phyloP scores from a whole-genome alignment of 257 asterid genomes.

The Ajuga chamaepitys region DNA sequence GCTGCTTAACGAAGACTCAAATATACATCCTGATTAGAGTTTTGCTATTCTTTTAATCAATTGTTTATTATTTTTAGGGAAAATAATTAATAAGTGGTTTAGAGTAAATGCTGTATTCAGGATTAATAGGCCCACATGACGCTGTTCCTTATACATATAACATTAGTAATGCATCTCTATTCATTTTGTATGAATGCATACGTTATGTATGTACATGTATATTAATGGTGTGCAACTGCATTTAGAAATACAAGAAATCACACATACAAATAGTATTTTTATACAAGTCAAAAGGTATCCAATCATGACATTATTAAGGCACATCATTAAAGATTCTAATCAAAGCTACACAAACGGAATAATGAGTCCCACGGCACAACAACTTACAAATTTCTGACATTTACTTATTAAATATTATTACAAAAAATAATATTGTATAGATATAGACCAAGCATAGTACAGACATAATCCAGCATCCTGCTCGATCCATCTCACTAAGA shows the following conservation, averaged over 20 bases:
- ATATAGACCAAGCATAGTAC: slow-evolving; percentile 18
- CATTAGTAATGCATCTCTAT: too few relatives aligned
- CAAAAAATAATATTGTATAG: slow-evolving; percentile 5
- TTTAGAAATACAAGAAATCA: not conserved
- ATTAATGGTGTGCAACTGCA: too few relatives aligned
- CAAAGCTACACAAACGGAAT: slow-evolving; percentile 10
- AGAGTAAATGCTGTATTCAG: slow-evolving; percentile 5
- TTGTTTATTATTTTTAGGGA: too few relatives aligned
- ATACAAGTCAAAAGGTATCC: slow-evolving; percentile 23
- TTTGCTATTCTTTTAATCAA: too few relatives aligned
- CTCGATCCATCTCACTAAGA: slow-evolving; percentile 51
- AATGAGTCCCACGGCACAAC: slow-evolving; percentile 9
- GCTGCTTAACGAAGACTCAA: too few relatives aligned
- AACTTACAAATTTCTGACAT: slow-evolving; percentile 8
- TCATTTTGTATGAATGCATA: too few relatives aligned
- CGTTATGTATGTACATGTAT: not conserved
- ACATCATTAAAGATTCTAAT: slow-evolving; percentile 17
- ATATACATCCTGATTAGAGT: too few relatives aligned
- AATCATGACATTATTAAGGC: slow-evolving; percentile 18
- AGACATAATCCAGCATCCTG: slow-evolving; percentile 42
- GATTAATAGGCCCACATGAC: slow-evolving; percentile 23
- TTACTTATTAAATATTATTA: slow-evolving; percentile 12
- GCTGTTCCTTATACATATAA: not conserved
- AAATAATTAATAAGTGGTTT: not conserved
- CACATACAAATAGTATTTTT: slow-evolving; percentile 13